phyloP scores from a whole-genome alignment of 2,329 filamentous ascomycete species.

The Tolypocladium album region DNA sequence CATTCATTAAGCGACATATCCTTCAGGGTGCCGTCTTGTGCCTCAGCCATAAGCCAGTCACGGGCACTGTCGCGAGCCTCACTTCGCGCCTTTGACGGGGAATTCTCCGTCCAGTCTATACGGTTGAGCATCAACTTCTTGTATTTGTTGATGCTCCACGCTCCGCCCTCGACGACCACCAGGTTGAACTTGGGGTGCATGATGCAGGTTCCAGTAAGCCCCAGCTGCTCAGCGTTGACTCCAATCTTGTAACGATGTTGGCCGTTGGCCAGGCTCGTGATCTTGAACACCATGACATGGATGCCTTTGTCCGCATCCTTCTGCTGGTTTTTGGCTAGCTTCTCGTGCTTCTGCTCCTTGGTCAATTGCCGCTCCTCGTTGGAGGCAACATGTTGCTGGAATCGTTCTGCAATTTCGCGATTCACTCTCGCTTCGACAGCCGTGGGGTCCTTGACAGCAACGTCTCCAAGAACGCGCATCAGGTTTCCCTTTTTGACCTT shows the following conservation, averaged over 20 bases:
- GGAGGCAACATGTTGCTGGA: constrained; percentile 61
- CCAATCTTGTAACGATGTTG: constrained; percentile 89
- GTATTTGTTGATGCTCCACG: constrained; percentile 72
- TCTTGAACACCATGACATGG: constrained; percentile 77
- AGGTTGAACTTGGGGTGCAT: constrained; percentile 84
- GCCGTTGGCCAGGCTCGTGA: constrained; percentile 81
- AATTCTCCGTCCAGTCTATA: constrained; percentile 90
- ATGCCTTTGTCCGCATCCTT: constrained; percentile 83
- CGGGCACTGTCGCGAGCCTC: constrained; percentile 52
- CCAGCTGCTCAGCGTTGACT: constrained; percentile 83
- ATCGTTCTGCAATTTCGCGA: constrained; percentile 79
- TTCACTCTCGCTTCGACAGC: constrained; percentile 93
- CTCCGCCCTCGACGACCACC: constrained; percentile 84
- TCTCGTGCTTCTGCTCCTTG: constrained; percentile 78
- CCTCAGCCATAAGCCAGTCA: constrained; percentile 70
- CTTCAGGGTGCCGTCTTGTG: constrained; percentile 67
- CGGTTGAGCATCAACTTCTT: constrained; percentile 89
- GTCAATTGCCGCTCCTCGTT: constrained; percentile 84
- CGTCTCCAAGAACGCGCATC: constrained; percentile 89
- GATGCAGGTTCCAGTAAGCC: constrained; percentile 80
- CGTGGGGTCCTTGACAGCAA: constrained; percentile 84
- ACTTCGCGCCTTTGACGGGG: constrained; percentile 52
- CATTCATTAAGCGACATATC: constrained; percentile 78
- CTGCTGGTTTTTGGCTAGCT: constrained; percentile 71
- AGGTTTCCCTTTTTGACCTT: constrained; percentile 97